Percentiles rank a stretch among this genome's conserved stretches.
phyloP scores from a whole-genome alignment of 176 grass and related monocot species.

The Paspalum vaginatum region DNA sequence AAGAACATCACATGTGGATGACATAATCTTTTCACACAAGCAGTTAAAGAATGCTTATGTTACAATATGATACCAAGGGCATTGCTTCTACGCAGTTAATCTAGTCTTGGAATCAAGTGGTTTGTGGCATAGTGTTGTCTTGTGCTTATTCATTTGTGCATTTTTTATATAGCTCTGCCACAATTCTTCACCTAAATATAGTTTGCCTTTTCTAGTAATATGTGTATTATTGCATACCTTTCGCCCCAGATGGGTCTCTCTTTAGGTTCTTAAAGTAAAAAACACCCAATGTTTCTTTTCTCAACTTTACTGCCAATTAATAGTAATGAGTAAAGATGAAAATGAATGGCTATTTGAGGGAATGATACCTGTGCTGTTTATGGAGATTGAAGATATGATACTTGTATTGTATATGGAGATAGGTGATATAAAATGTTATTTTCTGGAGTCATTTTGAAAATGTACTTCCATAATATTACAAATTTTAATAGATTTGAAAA shows the following conservation, averaged over 20 bases:
- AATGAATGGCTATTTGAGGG: conserved; percentile 1
- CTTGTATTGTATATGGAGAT: neutral
- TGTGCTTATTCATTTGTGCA: neutral
- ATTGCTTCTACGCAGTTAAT: conserved; percentile 11
- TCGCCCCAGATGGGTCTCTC: neutral
- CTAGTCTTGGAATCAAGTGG: neutral
- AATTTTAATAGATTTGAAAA: neutral
- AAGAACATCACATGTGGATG: conserved; percentile 26
- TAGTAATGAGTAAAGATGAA: neutral
- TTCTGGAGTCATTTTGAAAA: neutral
- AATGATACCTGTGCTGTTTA: neutral
- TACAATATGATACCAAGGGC: neutral
- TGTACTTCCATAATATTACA: neutral
- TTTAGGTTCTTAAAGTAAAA: neutral
- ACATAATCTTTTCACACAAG: conserved; percentile 20
- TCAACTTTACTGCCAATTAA: neutral
- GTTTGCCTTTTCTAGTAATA: neutral
- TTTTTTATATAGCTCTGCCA: neutral
- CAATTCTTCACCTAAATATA: conserved; percentile 1
- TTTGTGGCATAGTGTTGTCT: conserved; percentile 14
- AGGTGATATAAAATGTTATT: neutral
- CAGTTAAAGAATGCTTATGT: conserved; percentile 6
- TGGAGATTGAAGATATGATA: neutral
- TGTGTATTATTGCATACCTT: neutral
- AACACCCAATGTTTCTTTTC: neutral